Evolutionary conservation across 2,329 filamentous ascomycete species (phyloP).

Genomic region (Colletotrichum salicis): DNA sequence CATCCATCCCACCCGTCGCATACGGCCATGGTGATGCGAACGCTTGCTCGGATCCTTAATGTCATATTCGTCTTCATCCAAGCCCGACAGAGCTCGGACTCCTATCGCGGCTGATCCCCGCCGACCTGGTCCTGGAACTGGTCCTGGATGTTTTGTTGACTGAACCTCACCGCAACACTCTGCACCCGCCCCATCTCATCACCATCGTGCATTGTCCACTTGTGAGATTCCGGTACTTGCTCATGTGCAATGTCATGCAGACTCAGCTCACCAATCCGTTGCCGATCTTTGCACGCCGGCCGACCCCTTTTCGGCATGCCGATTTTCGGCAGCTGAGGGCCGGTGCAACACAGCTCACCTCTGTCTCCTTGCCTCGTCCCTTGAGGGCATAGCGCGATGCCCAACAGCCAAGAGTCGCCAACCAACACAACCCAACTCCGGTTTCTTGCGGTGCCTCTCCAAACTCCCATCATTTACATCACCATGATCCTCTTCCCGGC

Average conservation of each 20-base stretch:
- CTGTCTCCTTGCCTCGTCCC: background rate
- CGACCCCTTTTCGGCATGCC: slow-evolving; percentile 17
- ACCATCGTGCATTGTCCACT: slow-evolving; percentile 13
- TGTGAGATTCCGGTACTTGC: slow-evolving; percentile 21
- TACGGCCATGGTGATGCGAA: background rate
- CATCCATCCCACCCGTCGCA: background rate
- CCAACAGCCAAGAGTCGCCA: background rate
- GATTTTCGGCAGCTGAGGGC: slow-evolving; percentile 5
- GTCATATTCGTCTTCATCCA: background rate
- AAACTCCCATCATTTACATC: slow-evolving; percentile 6
- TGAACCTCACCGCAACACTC: background rate
- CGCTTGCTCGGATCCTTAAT: background rate
- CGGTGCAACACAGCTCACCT: background rate
- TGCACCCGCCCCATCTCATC: slow-evolving; percentile 1
- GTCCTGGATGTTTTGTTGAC: slow-evolving; percentile 10
- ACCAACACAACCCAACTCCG: background rate
- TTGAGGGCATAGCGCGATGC: background rate
- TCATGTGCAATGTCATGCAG: slow-evolving; percentile 30
- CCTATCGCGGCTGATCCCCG: background rate
- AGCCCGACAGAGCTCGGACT: slow-evolving; percentile 1
- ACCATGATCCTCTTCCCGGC: background rate
- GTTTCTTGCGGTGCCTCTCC: background rate
- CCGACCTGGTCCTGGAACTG: background rate
- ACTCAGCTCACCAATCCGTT: background rate
- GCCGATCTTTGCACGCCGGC: background rate